Percentiles rank a stretch among this genome's conserved stretches.
Conservation (phyloP, 2,329 filamentous ascomycete genomes). For the Cadophora sp. region DNA sequence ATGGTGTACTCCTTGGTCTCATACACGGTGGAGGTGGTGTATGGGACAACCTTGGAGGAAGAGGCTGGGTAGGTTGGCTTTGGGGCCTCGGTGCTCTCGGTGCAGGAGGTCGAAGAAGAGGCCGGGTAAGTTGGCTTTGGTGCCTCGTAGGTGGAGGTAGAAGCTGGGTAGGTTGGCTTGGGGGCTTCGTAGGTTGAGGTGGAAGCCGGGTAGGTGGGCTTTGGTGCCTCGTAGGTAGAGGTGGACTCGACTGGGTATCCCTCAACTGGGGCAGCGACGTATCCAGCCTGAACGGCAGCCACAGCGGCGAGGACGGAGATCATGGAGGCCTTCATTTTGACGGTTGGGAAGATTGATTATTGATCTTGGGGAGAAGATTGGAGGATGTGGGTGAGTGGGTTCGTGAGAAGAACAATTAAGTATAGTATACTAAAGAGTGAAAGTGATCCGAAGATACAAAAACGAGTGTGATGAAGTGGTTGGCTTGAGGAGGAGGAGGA, state of each 20-base stretch:
- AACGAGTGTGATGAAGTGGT: slow-evolving; percentile 34
- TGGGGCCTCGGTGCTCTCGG: slow-evolving; percentile 7
- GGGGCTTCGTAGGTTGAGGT: slow-evolving; percentile 18
- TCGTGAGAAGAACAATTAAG: slow-evolving; percentile 21
- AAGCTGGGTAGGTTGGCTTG: slow-evolving; percentile 13
- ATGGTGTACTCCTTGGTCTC: slow-evolving; percentile 31
- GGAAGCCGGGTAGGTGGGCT: slow-evolving; percentile 13
- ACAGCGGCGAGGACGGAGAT: slow-evolving; percentile 27
- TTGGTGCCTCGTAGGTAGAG: slow-evolving; percentile 2
- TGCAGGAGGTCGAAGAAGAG: not conserved
- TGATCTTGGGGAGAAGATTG: slow-evolving; percentile 17
- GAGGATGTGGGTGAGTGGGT: slow-evolving; percentile 1
- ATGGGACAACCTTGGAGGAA: slow-evolving; percentile 17
- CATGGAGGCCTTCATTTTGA: slow-evolving; percentile 35
- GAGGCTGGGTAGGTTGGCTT: slow-evolving; percentile 11
- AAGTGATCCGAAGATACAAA: slow-evolving; percentile 32
- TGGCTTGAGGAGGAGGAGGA: slow-evolving; percentile 20
- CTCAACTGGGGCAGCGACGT: not conserved
- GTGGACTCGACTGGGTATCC: slow-evolving; percentile 7
- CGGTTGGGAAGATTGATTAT: slow-evolving; percentile 16
- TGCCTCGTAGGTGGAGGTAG: too few relatives aligned
- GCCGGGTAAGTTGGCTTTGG: slow-evolving; percentile 4
- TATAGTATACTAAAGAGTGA: slow-evolving; percentile 29
- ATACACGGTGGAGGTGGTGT: slow-evolving; percentile 38
- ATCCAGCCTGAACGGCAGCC: slow-evolving; percentile 22